A percentile compares a stretch with the other conserved stretches of the same genome.
Conservation (phyloP, 164 flowering plant genomes). For the Vitis labrusca region DNA sequence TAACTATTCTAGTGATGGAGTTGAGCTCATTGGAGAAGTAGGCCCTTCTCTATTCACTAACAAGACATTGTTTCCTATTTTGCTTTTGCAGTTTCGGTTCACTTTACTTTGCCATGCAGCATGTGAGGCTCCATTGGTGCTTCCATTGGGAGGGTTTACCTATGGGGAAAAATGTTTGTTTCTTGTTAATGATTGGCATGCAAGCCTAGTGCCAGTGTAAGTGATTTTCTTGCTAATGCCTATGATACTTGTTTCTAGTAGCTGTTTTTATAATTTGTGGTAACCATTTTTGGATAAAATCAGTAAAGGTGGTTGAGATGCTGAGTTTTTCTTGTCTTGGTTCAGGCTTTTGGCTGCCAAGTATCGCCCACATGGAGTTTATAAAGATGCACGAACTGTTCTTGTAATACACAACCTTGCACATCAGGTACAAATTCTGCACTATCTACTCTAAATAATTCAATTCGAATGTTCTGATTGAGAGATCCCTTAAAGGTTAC, state of each 20-base stretch:
- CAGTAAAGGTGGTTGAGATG: not conserved
- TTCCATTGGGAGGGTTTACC: constrained; percentile 86
- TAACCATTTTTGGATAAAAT: not conserved
- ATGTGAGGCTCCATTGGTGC: constrained; percentile 95
- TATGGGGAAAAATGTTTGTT: constrained; percentile 92
- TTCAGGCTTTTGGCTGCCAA: constrained; percentile 86
- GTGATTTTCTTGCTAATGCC: constrained; percentile 15
- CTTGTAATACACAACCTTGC: constrained; percentile 93
- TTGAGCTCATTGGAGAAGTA: not conserved
- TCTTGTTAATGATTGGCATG: constrained; percentile 97
- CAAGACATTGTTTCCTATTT: constrained; percentile 8
- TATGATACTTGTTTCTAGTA: not conserved
- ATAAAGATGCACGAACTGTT: constrained; percentile 80
- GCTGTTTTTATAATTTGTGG: not conserved
- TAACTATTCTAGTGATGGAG: constrained; percentile 8
- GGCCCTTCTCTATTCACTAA: not conserved
- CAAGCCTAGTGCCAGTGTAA: constrained; percentile 93
- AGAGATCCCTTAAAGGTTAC: no score
- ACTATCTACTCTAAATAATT: not conserved
- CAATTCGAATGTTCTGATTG: not conserved
- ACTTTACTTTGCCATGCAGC: constrained; percentile 94
- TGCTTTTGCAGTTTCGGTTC: constrained; percentile 77
- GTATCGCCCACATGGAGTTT: constrained; percentile 87
- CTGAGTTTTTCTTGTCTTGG: constrained; percentile 10
- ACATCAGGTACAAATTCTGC: constrained; percentile 63